These are phyloP conservation scores for Rhodotorula kratochvilovae DNA, from an alignment of 768 basidiomycete genomes.

Conservation along the genomic window DNA sequence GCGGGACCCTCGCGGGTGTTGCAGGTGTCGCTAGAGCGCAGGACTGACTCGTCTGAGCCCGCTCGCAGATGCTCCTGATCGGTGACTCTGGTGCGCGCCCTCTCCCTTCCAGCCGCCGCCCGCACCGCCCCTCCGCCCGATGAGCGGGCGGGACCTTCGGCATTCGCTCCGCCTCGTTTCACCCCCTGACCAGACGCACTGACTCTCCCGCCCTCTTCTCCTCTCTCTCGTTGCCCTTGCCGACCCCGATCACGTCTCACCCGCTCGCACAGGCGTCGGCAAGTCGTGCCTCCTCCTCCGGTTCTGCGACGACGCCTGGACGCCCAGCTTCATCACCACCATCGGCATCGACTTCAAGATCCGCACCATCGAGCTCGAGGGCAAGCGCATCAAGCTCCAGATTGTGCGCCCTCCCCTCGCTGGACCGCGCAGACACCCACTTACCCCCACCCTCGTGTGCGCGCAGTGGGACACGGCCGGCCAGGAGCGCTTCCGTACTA, in stretches of 20 bases:
- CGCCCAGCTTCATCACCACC: conserved; percentile 97
- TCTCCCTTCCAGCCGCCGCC: neutral
- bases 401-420: conserved; percentile 61
- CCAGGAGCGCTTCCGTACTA: conserved; percentile 96
- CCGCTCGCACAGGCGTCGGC: conserved; percentile 65
- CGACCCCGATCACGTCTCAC: too few species aligned
- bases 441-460: neutral
- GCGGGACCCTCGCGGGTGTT: too few species aligned
- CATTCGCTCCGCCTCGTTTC: neutral
- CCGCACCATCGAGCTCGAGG: conserved; percentile 94
- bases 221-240: neutral
- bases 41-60: neutral
- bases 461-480: conserved; percentile 96
- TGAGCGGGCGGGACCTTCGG: neutral
- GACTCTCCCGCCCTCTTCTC: neutral
- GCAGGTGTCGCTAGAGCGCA: too few species aligned
- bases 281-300: conserved; percentile 68
- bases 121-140: neutral
- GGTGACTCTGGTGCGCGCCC: conserved; percentile 36
- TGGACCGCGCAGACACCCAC: neutral
- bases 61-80: conserved; percentile 38
- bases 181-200: neutral
- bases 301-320: conserved; percentile 99
- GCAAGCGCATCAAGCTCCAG: conserved; percentile 97
- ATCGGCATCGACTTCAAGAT: conserved; percentile 99